Conservation (phyloP, 1,284 basidiomycete genomes). For the Earliella scabrosa region DNA sequence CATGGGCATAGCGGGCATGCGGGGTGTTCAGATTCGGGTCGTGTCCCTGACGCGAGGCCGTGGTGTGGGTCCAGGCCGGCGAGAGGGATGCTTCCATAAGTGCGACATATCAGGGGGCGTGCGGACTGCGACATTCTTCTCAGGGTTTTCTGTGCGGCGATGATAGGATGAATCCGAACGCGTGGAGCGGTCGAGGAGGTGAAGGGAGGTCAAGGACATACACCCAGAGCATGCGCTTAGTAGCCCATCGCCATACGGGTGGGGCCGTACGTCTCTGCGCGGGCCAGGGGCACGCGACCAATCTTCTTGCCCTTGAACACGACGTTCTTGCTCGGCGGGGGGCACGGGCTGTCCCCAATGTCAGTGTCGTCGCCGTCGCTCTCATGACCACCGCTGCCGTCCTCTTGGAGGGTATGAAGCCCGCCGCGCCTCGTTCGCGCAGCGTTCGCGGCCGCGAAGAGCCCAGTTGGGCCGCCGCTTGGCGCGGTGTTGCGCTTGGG, state of each 20-base stretch:
- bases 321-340: constrained; percentile 63
- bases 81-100: constrained; percentile 12
- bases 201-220: background rate
- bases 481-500: constrained; percentile 68
- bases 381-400: constrained; percentile 54
- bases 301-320: constrained; percentile 60
- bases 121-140: constrained; percentile 13
- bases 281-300: constrained; percentile 47
- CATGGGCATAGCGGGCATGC: constrained; percentile 23
- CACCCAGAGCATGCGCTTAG: constrained; percentile 12
- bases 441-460: constrained; percentile 71
- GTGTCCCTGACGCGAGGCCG: background rate
- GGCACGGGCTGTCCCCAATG: constrained; percentile 81
- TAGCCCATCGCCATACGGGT: constrained; percentile 39
- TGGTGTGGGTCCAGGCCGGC: background rate
- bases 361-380: constrained; percentile 78
- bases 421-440: constrained; percentile 60
- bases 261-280: constrained; percentile 70
- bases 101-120: constrained; percentile 17
- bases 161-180: background rate
- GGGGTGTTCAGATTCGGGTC: background rate
- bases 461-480: constrained; percentile 43
- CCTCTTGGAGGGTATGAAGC: constrained; percentile 68
- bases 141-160: constrained; percentile 1
- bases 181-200: background rate